Base-by-base conservation (phyloP, 257 asterid species). In the Salvia miltiorrhiza region DNA sequence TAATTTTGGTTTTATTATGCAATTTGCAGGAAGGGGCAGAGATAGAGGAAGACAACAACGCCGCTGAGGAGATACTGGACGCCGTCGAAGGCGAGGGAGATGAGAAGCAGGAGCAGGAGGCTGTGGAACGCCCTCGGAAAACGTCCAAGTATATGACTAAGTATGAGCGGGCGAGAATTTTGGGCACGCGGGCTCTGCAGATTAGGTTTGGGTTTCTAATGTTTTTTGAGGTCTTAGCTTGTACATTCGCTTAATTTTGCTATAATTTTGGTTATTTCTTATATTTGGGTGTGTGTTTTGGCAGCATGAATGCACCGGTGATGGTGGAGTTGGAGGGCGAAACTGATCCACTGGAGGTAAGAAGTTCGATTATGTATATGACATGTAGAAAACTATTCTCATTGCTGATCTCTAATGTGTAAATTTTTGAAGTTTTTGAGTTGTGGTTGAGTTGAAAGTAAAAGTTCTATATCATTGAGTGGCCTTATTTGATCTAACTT, bases 321-420 rank as follows among this genome's bases (percentile, higher is more conserved):
- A 92, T 92, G 98, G 98, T 92, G 79, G 96, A 92, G 82, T 73
- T 92, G 82, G 98, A 92, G 73, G 96, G 98, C 8, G 98, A 92
- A 81, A 89, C 94, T 3, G 98, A 89, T 72, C 96, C 96, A 0
- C 82, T 92, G 53, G 98, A 92, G 98, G 96, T 92, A 74, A 76
- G 9, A 53, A 10, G 33, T 11, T 53, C 23, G 59, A 53, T 9
- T 19, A 19, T 50, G 26, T 6, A 4, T 9, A 7, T 49, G 5
- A 21, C 0, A 49, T 49, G 30, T 50, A 9, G n/a, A 4, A n/a
- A n/a, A n/a, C n/a, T n/a, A n/a, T n/a, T n/a, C n/a, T n/a, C n/a
- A n/a, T n/a, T n/a, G n/a, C n/a, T n/a, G 30, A 30, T 73, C 30
- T 17, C 19, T 0, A 30, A 28, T 47, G 70, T 12, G 24, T 7